Evolutionary conservation across 306 rosid species (phyloP).

Genomic region (Acacia melanoxylon): DNA sequence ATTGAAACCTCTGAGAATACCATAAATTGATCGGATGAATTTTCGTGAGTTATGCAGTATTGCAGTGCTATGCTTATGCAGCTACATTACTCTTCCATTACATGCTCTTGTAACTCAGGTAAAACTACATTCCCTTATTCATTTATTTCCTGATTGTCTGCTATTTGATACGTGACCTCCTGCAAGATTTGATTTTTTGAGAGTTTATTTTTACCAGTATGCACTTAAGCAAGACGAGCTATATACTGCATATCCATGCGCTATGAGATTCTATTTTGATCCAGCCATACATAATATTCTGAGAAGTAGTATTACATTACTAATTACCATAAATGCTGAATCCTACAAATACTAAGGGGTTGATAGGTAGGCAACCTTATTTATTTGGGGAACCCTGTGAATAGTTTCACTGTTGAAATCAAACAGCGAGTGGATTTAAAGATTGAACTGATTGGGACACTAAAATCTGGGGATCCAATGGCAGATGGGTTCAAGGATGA

Average conservation of each 20-base stretch:
- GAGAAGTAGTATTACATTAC: neutral
- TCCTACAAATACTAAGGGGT: neutral
- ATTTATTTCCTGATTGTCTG: neutral
- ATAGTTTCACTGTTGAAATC: neutral
- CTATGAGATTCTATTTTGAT: neutral
- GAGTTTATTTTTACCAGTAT: neutral
- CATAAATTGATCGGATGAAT: constrained; percentile 1
- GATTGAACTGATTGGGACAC: neutral
- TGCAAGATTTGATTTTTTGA: neutral
- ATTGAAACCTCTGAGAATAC: neutral
- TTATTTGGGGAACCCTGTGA: neutral
- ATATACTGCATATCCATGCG: neutral
- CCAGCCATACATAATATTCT: neutral
- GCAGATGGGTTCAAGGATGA: constrained; percentile 91
- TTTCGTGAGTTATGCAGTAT: constrained; percentile 44
- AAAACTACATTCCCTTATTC: neutral
- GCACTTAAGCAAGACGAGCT: neutral
- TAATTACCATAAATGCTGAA: neutral
- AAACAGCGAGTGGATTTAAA: neutral
- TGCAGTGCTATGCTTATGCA: constrained; percentile 62
- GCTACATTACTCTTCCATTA: constrained; percentile 91
- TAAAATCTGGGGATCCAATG: neutral
- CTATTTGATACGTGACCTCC: neutral
- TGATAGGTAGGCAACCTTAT: neutral
- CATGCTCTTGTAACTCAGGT: constrained; percentile 95